Conservation (phyloP, 169 alveolate genomes). For the Eimeria sp. region DNA sequence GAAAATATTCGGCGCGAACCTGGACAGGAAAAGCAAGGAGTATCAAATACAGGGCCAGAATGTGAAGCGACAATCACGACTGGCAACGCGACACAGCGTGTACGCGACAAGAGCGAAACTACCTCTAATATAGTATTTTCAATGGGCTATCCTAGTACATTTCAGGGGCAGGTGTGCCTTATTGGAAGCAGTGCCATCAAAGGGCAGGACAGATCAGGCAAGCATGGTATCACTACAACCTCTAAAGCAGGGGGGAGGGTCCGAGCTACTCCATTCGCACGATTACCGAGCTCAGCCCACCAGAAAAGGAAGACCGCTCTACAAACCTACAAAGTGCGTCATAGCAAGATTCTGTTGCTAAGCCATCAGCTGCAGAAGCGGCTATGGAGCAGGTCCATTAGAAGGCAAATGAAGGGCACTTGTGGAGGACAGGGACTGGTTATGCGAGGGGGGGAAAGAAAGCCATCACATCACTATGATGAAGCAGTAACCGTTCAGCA, state of each 20-base stretch:
- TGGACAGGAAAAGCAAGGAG: not conserved
- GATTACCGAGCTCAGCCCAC: not conserved
- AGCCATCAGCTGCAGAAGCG: conserved; percentile 30
- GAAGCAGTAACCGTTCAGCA: not conserved
- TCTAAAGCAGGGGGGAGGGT: not conserved
- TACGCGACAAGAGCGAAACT: not conserved
- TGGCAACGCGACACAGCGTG: not conserved
- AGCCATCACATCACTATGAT: not conserved
- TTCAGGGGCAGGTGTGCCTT: not conserved
- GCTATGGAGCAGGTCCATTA: not conserved
- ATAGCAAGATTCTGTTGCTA: not conserved
- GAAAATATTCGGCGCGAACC: not conserved
- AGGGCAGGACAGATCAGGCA: not conserved
- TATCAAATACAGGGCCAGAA: not conserved
- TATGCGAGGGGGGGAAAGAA: not conserved
- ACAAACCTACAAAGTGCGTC: not conserved
- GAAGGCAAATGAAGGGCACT: not conserved
- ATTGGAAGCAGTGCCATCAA: not conserved
- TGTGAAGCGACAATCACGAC: not conserved
- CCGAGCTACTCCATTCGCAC: not conserved
- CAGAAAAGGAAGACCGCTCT: not conserved
- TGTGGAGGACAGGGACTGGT: not conserved
- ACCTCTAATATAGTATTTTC: not conserved
- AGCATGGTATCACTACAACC: not conserved
- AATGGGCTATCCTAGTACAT: not conserved